These are phyloP conservation scores for Trichoderma reesei DNA, from an alignment of 495 filamentous ascomycete species.

Conservation along the genomic window DNA sequence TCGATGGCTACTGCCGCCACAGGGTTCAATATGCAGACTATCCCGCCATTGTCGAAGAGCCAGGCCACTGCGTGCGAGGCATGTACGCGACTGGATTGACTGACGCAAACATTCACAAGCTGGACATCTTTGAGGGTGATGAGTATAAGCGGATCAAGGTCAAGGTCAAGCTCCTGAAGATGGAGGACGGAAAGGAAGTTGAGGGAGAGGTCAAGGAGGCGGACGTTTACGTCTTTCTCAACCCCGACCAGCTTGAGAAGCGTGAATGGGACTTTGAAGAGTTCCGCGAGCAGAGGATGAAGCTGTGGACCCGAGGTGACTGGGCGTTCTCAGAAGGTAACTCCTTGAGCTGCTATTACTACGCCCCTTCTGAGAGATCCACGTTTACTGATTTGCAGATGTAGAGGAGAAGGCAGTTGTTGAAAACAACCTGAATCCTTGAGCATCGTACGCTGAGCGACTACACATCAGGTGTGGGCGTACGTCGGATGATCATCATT, in stretches of 20 bases:
- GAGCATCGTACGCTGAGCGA: no score
- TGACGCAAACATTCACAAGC: slow-evolving; percentile 58
- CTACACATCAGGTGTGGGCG: no score
- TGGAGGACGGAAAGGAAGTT: slow-evolving; percentile 23
- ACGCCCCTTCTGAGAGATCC: slow-evolving; percentile 18
- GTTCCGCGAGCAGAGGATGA: slow-evolving; percentile 60
- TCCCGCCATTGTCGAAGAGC: slow-evolving; percentile 62
- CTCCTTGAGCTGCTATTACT: slow-evolving; percentile 10
- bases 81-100: slow-evolving; percentile 72
- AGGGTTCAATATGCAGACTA: slow-evolving; percentile 55
- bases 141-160: slow-evolving; percentile 61
- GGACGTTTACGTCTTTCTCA: slow-evolving; percentile 71
- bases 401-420: background rate
- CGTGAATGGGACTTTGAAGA: slow-evolving; percentile 76
- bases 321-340: slow-evolving; percentile 9
- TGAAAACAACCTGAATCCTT: slow-evolving; percentile 12
- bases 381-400: background rate
- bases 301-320: slow-evolving; percentile 36
- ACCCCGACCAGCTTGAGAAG: slow-evolving; percentile 43
- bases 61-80: slow-evolving; percentile 58
- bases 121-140: slow-evolving; percentile 75
- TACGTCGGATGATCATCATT: no score
- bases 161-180: slow-evolving; percentile 42
- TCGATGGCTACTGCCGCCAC: slow-evolving; percentile 62
- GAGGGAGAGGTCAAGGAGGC: slow-evolving; percentile 52